Evolutionary conservation across 305 asterid species (phyloP).

Genomic region (Fraxinus xanthoxyloides): DNA sequence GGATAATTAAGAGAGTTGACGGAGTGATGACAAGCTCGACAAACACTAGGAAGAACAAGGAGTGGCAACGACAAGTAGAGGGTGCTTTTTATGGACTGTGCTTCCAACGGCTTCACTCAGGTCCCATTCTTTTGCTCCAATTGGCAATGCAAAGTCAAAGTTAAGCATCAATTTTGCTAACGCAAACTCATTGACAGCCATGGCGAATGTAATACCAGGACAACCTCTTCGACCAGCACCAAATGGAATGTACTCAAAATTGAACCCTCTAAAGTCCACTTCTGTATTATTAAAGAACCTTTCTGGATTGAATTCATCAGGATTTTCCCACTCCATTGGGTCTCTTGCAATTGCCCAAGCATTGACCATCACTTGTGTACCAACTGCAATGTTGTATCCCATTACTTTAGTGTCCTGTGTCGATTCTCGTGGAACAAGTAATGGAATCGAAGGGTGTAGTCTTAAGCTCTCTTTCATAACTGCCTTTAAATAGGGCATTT

Average conservation of each 20-base stretch:
- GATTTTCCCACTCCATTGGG: constrained; percentile 34
- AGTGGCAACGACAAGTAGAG: neutral
- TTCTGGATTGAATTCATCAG: constrained; percentile 33
- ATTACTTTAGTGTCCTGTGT: constrained; percentile 22
- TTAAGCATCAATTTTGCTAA: neutral
- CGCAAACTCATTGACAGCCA: constrained; percentile 12
- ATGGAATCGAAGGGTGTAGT: constrained; percentile 29
- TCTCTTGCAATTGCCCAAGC: constrained; percentile 44
- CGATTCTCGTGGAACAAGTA: constrained; percentile 30
- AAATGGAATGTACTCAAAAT: constrained; percentile 37
- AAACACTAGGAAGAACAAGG: neutral
- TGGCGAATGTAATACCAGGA: constrained; percentile 19
- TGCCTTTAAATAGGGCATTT: constrained; percentile 38
- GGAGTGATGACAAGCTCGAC: neutral
- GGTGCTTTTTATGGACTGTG: neutral
- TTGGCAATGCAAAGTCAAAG: neutral
- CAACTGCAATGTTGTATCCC: constrained; percentile 29
- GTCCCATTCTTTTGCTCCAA: neutral
- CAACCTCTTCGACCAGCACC: constrained; percentile 38
- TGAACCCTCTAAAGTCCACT: constrained; percentile 18
- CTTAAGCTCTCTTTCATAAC: constrained; percentile 45
- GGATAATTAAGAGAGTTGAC: too few species aligned
- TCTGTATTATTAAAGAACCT: constrained; percentile 27
- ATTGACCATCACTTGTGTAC: constrained; percentile 34
- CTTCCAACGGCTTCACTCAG: neutral